Evolutionary conservation across 2,329 filamentous ascomycete genomes (phyloP).

Genomic region (Scedosporium aurantiacum): DNA sequence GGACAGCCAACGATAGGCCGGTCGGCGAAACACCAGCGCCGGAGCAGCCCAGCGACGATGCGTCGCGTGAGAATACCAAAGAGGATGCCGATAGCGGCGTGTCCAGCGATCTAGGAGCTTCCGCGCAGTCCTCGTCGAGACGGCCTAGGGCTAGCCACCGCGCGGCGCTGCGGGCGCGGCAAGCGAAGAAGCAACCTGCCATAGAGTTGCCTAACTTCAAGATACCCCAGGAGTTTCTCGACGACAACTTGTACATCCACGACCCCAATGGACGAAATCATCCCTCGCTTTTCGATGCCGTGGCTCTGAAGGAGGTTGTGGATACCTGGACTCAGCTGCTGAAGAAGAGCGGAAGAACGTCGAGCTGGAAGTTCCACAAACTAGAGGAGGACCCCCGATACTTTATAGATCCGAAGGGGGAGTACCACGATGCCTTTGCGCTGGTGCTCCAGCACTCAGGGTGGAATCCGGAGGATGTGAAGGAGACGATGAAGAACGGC

Average conservation of each 20-base stretch:
- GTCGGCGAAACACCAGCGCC: slow-evolving; percentile 11
- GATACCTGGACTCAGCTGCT: slow-evolving; percentile 1
- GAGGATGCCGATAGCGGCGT: not conserved
- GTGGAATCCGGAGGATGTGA: slow-evolving; percentile 1
- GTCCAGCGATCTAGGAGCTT: not conserved
- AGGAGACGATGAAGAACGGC: not conserved
- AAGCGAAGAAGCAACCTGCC: slow-evolving; percentile 21
- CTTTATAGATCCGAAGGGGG: not conserved
- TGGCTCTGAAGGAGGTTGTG: not conserved
- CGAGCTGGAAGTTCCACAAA: not conserved
- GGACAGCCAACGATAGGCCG: slow-evolving; percentile 8
- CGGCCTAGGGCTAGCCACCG: slow-evolving; percentile 9
- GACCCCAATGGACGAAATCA: slow-evolving; percentile 14
- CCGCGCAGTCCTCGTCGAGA: slow-evolving; percentile 1
- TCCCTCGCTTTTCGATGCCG: not conserved
- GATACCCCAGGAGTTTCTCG: slow-evolving; percentile 47
- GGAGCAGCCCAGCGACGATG: slow-evolving; percentile 10
- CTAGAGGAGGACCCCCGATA: slow-evolving; percentile 5
- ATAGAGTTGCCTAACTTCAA: slow-evolving; percentile 38
- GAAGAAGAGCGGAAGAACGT: not conserved
- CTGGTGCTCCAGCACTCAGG: slow-evolving; percentile 2
- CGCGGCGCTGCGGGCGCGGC: slow-evolving; percentile 20
- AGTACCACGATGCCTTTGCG: slow-evolving; percentile 2
- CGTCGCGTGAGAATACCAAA: slow-evolving; percentile 7
- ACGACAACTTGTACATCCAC: slow-evolving; percentile 30